Conservation (phyloP, 139 green algal species). For the Chlamydomonas asymmetrica region DNA sequence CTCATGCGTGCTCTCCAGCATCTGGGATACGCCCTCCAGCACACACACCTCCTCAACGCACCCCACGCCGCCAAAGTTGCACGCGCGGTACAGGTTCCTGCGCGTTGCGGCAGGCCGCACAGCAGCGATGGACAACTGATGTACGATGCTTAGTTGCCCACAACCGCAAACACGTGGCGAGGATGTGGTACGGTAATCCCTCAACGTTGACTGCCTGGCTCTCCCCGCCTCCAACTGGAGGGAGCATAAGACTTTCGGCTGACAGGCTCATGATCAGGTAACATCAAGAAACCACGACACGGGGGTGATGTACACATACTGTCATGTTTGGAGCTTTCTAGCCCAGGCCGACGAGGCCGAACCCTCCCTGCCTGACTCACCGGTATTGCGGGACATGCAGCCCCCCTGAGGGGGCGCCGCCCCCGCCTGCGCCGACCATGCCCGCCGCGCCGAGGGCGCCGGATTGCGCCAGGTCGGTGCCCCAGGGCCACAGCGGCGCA, state of each 20-base stretch:
- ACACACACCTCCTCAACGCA: slow-evolving; percentile 66
- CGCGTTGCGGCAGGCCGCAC: background rate
- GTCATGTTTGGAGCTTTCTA: too few species aligned
- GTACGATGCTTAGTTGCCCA: background rate
- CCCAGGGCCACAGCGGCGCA: slow-evolving; percentile 38
- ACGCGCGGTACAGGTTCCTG: slow-evolving; percentile 51
- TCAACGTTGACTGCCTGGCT: too few species aligned
- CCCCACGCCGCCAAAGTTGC: slow-evolving; percentile 44
- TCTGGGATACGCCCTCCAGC: slow-evolving; percentile 8
- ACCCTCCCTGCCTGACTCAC: slow-evolving; percentile 2
- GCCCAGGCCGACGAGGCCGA: too few species aligned
- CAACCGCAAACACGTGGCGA: too few species aligned
- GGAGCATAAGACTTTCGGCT: too few species aligned
- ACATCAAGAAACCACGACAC: too few species aligned
- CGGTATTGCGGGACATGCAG: slow-evolving; percentile 47
- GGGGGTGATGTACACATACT: too few species aligned
- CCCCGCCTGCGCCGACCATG: slow-evolving; percentile 1
- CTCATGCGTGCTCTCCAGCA: slow-evolving; percentile 34
- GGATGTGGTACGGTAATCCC: too few species aligned
- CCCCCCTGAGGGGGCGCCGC: slow-evolving; percentile 3
- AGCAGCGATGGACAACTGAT: background rate
- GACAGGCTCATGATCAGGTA: too few species aligned
- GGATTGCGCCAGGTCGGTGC: slow-evolving; percentile 6
- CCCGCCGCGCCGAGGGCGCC: too few species aligned
- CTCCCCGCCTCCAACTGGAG: too few species aligned